Conservation (phyloP, 371 early-diverging fungal genomes). For the Syncephalastrum monosporum region DNA sequence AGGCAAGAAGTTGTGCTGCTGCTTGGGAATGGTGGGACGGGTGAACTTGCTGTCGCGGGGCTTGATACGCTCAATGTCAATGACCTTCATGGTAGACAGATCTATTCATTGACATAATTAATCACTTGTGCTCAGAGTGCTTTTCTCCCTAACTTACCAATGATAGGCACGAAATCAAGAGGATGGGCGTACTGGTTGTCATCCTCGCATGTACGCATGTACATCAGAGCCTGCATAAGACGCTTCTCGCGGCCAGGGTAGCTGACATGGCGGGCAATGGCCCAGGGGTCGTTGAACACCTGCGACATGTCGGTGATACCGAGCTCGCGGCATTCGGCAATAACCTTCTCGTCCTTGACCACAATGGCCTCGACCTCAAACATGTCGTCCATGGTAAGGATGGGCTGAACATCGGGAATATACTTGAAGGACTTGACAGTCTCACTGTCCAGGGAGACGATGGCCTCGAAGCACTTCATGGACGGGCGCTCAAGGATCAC, state of each 20-base stretch:
- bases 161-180: conserved; percentile 51
- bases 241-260: conserved; percentile 43
- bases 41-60: conserved; percentile 47
- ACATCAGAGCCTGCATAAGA: conserved; percentile 54
- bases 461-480: conserved; percentile 42
- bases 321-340: conserved; percentile 42
- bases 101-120: conserved; percentile 21
- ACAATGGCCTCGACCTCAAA: conserved; percentile 47
- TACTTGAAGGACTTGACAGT: conserved; percentile 33
- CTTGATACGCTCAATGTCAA: conserved; percentile 45
- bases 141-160: conserved; percentile 30
- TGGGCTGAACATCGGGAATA: conserved; percentile 49
- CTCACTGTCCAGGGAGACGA: conserved; percentile 32
- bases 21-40: conserved; percentile 46
- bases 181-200: conserved; percentile 58
- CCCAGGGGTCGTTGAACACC: conserved; percentile 53
- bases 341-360: conserved; percentile 37
- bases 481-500: conserved; percentile 36
- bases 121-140: background rate
- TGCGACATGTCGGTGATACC: conserved; percentile 50
- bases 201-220: conserved; percentile 52
- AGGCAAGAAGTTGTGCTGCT: conserved; percentile 51
- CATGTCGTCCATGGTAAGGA: conserved; percentile 53
- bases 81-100: conserved; percentile 41
- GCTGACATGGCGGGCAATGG: conserved; percentile 46